Conservation (phyloP, 148 eudicot species). For the Persicaria tinctoria region DNA sequence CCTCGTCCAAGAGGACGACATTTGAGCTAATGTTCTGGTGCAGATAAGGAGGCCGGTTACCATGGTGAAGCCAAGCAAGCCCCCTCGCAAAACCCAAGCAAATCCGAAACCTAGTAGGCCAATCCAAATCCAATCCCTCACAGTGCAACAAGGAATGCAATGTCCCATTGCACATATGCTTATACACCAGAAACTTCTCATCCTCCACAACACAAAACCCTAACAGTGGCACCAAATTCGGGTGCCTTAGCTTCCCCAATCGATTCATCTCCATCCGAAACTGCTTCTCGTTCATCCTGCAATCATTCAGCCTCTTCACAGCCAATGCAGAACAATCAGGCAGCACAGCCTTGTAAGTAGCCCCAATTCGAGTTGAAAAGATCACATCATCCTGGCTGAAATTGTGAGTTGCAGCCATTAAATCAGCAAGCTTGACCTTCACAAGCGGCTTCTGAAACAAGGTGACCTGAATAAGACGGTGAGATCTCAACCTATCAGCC, state of each 20-base stretch:
- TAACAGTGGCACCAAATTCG: conserved; percentile 48
- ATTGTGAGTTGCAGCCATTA: conserved; percentile 4
- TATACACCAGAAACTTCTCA: conserved; percentile 58
- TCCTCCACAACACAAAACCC: conserved; percentile 59
- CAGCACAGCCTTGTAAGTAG: conserved; percentile 47
- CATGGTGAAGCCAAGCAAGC: conserved; percentile 14
- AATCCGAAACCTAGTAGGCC: conserved; percentile 5
- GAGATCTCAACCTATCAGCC: conserved; percentile 6
- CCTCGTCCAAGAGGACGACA: conserved; percentile 4
- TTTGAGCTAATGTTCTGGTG: conserved; percentile 6
- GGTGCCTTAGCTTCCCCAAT: conserved; percentile 48
- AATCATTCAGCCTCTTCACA: conserved; percentile 39
- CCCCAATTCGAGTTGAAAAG: conserved; percentile 39
- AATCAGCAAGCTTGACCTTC: conserved; percentile 7
- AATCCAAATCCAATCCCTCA: conserved; percentile 16
- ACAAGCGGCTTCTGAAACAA: conserved; percentile 14
- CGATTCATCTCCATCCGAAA: conserved; percentile 46
- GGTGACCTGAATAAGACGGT: conserved; percentile 7
- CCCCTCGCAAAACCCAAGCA: conserved; percentile 11
- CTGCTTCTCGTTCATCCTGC: conserved; percentile 41
- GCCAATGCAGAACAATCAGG: conserved; percentile 55
- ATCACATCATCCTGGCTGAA: conserved; percentile 16
- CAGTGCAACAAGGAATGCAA: conserved; percentile 30
- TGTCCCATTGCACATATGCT: conserved; percentile 52
- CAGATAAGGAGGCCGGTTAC: background rate